Evolutionary conservation across 148 eudicot genomes (phyloP), one percentile per base, ranked within the genome.

Genomic region (Salicornia ramosissima): DNA sequence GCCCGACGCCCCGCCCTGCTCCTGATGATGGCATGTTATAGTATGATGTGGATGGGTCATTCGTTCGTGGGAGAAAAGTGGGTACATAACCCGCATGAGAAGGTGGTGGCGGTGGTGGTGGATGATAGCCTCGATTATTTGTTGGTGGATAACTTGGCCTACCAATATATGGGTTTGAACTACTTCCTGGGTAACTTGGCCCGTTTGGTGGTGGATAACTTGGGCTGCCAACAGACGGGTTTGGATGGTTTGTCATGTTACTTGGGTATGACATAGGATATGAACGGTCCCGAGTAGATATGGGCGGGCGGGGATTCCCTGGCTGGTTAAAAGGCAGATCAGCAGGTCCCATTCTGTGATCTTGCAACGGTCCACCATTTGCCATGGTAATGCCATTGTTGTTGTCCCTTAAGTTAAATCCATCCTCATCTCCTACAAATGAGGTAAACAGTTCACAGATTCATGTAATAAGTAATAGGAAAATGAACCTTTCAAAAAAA

Each of bases 21-120:
- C 81, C 82, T 26, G 77, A 63, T 29, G 85, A 58, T 62, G 92
- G 87, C 89, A 87, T 81, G 72, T 83, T 83, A 36, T 85, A 65
- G 75, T 86, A 89, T 59, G 81, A 79, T 5, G 83, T 70, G 24
- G 70, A 71, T 49, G 45, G 45, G 49, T 78, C 71, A 28, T 78
- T 73, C 1, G 72, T 72, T 46, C 65, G 79, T 0, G 85, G 88
- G 25, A 76, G 68, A 65, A 78, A 81, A 24, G 83, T 79, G 25
- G 91, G 83, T 49, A 72, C 71, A 33, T 83, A 86, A 30, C 92
- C 87, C 4, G 52, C 71, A 71, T 80, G 80, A 51, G 84, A 77
- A 65, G 90, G 83, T 18, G 84, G 86, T 0, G 75, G 86, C 29
- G 82, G 86, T 7, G 86, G 90, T 16, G 81, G 81, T 40, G 79